Base-by-base conservation (phyloP, 176 grass and related monocot genomes). In the Avena insularis region DNA sequence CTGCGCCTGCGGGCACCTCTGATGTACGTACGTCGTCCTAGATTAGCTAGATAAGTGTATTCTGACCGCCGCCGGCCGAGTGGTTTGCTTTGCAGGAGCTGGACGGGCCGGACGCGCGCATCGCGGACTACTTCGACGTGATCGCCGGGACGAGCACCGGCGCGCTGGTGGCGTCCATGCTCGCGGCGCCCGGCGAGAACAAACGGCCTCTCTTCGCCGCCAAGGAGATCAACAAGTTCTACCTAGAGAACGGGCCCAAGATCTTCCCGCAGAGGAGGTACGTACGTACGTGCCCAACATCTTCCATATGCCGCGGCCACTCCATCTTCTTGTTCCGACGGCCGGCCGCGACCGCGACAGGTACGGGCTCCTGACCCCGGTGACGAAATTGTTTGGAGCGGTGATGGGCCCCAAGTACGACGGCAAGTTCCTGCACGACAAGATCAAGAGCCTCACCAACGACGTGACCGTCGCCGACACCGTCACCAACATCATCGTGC, bases 81-180 rank as follows among this genome's bases (percentile, higher is more conserved):
- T 50, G 0, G 33, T 69, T 12, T 38, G 66, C 20, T 10, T 70
- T 4, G 67, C 84, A 96, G 94, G 82, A 93, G 58, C 79, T 93
- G 17, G 94, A 96, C 69, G 90, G 94, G 12, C 82, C 79, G 0
- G 88, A 93, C 11, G 91, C 85, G 1, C 75, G 94, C 54, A 80
- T 97, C 25, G 19, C 79, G 40, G 94, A 97, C 75, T 97, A 97
- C 50, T 97, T 97, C 77, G 94, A 97, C 51, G 89, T 97, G 58
- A 81, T 97, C 31, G 90, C 94, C 16, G 92, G 95, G 80, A 97
- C 90, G 17, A 92, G 90, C 88, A 97, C 92, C 2, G 92, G 92
- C 2, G 94, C 86, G 6, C 88, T 94, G 8, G 10, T 97, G 49
- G 79, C 86, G 48, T 8, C 90, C 6, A 97, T 97, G 94, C 90